These are phyloP conservation scores for Sugiyamaella floridensis DNA, from an alignment of 805 yeast species.

Conservation along the genomic window DNA sequence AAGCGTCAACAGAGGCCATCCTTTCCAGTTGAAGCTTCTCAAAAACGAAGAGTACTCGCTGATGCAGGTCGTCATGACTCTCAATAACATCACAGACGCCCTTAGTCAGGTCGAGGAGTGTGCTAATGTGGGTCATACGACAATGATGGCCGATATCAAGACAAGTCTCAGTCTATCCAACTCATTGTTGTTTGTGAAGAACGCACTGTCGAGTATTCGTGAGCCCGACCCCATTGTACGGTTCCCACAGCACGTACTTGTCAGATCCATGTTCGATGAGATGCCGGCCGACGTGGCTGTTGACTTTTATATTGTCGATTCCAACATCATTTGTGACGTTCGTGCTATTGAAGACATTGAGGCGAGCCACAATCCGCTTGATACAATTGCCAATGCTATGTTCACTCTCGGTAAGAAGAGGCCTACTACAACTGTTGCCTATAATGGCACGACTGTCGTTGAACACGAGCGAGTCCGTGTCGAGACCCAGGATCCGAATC, in stretches of 20 bases:
- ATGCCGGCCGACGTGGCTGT: constrained; percentile 14
- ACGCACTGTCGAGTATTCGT: constrained; percentile 7
- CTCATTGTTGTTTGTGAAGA: constrained; percentile 1
- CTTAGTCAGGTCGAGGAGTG: background rate
- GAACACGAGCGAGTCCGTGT: constrained; percentile 20
- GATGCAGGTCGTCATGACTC: constrained; percentile 17
- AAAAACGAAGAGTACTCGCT: constrained; percentile 7
- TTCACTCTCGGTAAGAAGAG: constrained; percentile 2
- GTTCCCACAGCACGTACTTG: constrained; percentile 12
- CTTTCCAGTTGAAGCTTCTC: constrained; percentile 10
- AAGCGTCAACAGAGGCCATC: constrained; percentile 10
- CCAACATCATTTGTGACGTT: constrained; percentile 16
- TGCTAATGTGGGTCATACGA: background rate
- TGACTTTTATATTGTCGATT: constrained; percentile 19
- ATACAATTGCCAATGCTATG: constrained; percentile 1
- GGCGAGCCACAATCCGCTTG: background rate
- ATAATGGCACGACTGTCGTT: constrained; percentile 14
- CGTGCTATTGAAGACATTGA: constrained; percentile 11
- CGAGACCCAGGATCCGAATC: constrained; percentile 23
- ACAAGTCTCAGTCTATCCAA: constrained; percentile 1
- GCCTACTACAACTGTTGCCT: constrained; percentile 2
- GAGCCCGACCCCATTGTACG: constrained; percentile 9
- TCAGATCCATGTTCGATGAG: constrained; percentile 6
- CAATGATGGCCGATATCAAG: background rate
- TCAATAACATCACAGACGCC: constrained; percentile 12